These are phyloP conservation scores for Auriscalpium vulgare DNA, from an alignment of 768 basidiomycete species.

Conservation along the genomic window DNA sequence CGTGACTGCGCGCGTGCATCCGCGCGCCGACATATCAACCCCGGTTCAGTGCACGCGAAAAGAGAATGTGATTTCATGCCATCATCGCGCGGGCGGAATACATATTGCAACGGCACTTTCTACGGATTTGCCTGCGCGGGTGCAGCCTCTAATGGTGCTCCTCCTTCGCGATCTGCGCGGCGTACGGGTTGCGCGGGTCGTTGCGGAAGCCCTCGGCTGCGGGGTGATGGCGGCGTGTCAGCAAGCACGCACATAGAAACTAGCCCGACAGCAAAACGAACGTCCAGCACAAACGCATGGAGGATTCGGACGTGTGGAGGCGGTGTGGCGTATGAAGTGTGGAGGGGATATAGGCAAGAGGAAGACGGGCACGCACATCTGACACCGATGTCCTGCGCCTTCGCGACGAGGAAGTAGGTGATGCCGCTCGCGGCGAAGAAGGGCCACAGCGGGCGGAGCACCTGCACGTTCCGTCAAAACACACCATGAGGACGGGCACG, in stretches of 20 bases:
- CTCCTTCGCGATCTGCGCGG: slow-evolving; percentile 65
- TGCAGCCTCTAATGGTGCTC: slow-evolving; percentile 23
- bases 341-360: background rate
- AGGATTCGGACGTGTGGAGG: background rate
- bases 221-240: background rate
- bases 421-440: slow-evolving; percentile 62
- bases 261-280: too few species aligned
- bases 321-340: background rate
- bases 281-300: too few species aligned
- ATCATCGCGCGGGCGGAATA: too few species aligned
- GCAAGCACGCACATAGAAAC: too few species aligned
- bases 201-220: slow-evolving; percentile 61
- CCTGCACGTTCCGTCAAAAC: slow-evolving; percentile 30
- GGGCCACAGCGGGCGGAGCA: slow-evolving; percentile 71
- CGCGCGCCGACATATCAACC: too few species aligned
- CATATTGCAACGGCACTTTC: too few species aligned
- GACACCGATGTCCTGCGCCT: slow-evolving; percentile 61
- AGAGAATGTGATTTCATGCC: too few species aligned
- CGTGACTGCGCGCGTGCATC: too few species aligned
- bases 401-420: slow-evolving; percentile 59
- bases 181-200: slow-evolving; percentile 80
- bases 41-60: too few species aligned
- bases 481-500: background rate
- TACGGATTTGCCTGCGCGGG: too few species aligned
- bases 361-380: slow-evolving; percentile 46